Evolutionary conservation across 305 asterid species (phyloP), one percentile per base, ranked within the genome.

Genomic region (Nicotiana rustica): DNA sequence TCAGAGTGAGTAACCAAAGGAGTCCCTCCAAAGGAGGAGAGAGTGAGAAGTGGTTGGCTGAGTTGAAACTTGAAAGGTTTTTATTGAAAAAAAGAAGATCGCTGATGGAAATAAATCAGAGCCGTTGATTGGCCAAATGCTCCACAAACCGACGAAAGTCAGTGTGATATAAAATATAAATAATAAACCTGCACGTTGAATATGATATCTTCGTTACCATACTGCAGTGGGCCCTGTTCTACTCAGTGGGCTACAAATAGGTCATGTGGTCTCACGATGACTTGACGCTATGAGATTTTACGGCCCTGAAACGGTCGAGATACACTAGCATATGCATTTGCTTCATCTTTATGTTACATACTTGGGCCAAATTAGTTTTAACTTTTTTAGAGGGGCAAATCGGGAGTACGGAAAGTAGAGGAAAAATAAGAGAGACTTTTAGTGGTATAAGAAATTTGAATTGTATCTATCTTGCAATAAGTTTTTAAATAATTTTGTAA

Each of bases 31-130:
- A 2, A 9, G 55, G 71, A 31, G 82, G 76, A 79, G 77, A 79
- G 65, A 8, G 64, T 75, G 80, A 25, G 64, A 80, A 25, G 61
- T 80, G 31, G 64, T 47, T 66, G 77, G 52, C 13, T 15, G 10
- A 44, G 21, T 5, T 10, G 47, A 15, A 9, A 44, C 52, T 44
- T 44, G 44, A 57, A 17, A 31, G 21, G 21, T 49, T 14, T 8
- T 49, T 31, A 80, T 49, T 66, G 77, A 29, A 1, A 13, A 12
- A 29, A 21, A 38, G 3, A 13, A 49, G 10, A 29, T 80, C 49
- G n/a, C 10, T 0, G 59, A 10, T 25, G 10, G 15, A 1, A 47
- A 1, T 80, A 3, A 66, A 80, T 80, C 67, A 29, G 33, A 80
- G 31, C 83, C 77, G 15, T 31, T 31, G 17, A 14, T 41, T 80